These are phyloP conservation scores for Diplodia seriata DNA, from an alignment of 2,329 filamentous ascomycete species.

Conservation along the genomic window DNA sequence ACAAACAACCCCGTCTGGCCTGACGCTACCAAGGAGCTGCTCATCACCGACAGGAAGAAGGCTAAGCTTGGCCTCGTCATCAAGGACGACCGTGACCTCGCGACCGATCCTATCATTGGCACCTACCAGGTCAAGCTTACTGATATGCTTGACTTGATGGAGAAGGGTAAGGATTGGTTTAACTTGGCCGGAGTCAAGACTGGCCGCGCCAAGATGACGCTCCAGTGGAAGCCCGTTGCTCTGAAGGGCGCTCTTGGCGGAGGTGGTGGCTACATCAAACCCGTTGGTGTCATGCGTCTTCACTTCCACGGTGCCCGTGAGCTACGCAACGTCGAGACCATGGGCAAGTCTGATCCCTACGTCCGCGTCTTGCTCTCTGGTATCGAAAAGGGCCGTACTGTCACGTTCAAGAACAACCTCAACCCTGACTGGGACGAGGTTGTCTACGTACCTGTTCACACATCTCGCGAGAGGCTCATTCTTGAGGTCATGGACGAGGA, in stretches of 20 bases:
- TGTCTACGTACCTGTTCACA: slow-evolving; percentile 90
- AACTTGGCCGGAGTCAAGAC: slow-evolving; percentile 80
- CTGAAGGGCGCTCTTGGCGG: slow-evolving; percentile 78
- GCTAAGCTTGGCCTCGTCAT: slow-evolving; percentile 90
- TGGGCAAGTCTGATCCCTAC: slow-evolving; percentile 98
- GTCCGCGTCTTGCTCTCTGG: slow-evolving; percentile 87
- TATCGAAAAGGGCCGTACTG: slow-evolving; percentile 87
- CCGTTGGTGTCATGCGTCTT: slow-evolving; percentile 92
- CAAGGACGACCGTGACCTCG: slow-evolving; percentile 92
- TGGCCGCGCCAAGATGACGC: slow-evolving; percentile 86
- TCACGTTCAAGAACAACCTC: slow-evolving; percentile 95
- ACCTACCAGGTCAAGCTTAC: slow-evolving; percentile 95
- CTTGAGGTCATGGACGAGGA: slow-evolving; percentile 98
- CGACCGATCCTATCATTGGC: slow-evolving; percentile 82
- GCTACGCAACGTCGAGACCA: slow-evolving; percentile 88
- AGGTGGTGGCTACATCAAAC: slow-evolving; percentile 88
- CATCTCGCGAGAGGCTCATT: slow-evolving; percentile 78
- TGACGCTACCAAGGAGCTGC: slow-evolving; percentile 88
- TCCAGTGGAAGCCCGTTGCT: slow-evolving; percentile 95
- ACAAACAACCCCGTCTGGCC: slow-evolving; percentile 98
- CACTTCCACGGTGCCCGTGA: slow-evolving; percentile 85
- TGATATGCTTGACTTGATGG: slow-evolving; percentile 88
- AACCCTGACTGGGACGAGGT: slow-evolving; percentile 97
- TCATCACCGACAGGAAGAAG: slow-evolving; percentile 91
- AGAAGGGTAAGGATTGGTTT: slow-evolving; percentile 96